These are phyloP conservation scores for Coccomyxa sp. DNA, from an alignment of 139 green algal species.

Conservation along the genomic window DNA sequence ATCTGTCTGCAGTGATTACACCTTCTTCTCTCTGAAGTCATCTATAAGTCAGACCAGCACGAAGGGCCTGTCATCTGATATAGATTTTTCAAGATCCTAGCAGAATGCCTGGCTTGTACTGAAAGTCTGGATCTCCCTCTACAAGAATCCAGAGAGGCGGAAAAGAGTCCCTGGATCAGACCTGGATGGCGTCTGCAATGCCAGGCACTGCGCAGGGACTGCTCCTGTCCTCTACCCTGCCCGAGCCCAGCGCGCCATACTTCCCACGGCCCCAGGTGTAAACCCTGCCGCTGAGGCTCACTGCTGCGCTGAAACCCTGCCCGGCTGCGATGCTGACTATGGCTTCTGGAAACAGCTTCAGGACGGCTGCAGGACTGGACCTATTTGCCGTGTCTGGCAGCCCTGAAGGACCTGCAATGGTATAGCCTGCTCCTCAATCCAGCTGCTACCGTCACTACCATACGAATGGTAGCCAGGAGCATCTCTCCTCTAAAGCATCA, in stretches of 20 bases:
- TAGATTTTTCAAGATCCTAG: too few species aligned
- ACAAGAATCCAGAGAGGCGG: too few species aligned
- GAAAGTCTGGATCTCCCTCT: too few species aligned
- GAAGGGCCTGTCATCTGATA: too few species aligned
- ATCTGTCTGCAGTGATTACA: too few species aligned
- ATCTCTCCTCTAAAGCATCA: too few species aligned
- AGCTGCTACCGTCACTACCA: too few species aligned
- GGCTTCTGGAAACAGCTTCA: slow-evolving; percentile 47
- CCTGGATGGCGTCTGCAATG: slow-evolving; percentile 17
- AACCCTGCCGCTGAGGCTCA: slow-evolving; percentile 47
- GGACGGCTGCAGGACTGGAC: slow-evolving; percentile 24
- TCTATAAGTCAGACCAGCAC: too few species aligned
- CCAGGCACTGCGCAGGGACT: slow-evolving; percentile 35
- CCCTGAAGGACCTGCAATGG: slow-evolving; percentile 1
- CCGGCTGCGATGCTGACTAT: slow-evolving; percentile 57
- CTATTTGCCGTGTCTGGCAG: slow-evolving; percentile 16
- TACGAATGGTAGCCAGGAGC: too few species aligned
- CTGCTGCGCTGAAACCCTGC: slow-evolving; percentile 64
- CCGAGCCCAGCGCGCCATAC: slow-evolving; percentile 68
- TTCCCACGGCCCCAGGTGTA: slow-evolving; percentile 74
- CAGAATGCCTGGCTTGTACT: too few species aligned
- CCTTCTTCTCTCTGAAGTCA: background rate
- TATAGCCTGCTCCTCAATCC: too few species aligned
- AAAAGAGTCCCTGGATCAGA: too few species aligned
- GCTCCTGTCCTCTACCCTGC: slow-evolving; percentile 32